Evolutionary conservation across 495 filamentous ascomycete genomes (phyloP).

Genomic region (Neurospora hispaniola): DNA sequence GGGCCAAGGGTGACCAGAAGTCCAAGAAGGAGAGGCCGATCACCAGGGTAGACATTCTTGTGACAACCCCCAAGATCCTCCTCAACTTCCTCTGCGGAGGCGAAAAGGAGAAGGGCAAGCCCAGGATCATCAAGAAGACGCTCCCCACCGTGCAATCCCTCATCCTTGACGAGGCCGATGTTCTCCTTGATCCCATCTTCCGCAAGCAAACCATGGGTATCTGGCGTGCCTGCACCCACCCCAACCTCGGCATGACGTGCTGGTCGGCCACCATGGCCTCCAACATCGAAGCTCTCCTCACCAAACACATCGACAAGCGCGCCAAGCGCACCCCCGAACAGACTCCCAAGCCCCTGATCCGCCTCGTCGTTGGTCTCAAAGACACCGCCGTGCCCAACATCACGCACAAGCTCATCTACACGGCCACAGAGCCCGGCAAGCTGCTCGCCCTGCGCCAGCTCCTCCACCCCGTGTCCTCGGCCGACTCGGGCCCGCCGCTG

Average conservation of each 20-base stretch:
- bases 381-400: slow-evolving; percentile 91
- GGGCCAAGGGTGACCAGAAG: not conserved
- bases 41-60: slow-evolving; percentile 70
- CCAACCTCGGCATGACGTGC: slow-evolving; percentile 58
- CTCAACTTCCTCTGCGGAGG: slow-evolving; percentile 58
- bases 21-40: slow-evolving; percentile 26
- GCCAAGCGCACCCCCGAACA: slow-evolving; percentile 38
- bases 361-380: slow-evolving; percentile 87
- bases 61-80: slow-evolving; percentile 76
- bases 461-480: slow-evolving; percentile 61
- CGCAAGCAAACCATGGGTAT: slow-evolving; percentile 79
- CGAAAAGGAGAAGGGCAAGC: slow-evolving; percentile 10
- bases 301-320: slow-evolving; percentile 40
- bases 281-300: slow-evolving; percentile 69
- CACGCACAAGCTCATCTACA: slow-evolving; percentile 77
- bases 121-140: slow-evolving; percentile 26
- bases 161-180: slow-evolving; percentile 89
- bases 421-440: slow-evolving; percentile 87
- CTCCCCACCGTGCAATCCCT: slow-evolving; percentile 59
- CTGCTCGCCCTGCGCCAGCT: slow-evolving; percentile 85
- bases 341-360: slow-evolving; percentile 47
- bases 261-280: slow-evolving; percentile 98
- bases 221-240: slow-evolving; percentile 65
- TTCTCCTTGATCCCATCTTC: slow-evolving; percentile 85
- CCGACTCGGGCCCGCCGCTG: slow-evolving; percentile 48